Conservation (phyloP, 495 filamentous ascomycete species). For the Penicillium cinerascens region DNA sequence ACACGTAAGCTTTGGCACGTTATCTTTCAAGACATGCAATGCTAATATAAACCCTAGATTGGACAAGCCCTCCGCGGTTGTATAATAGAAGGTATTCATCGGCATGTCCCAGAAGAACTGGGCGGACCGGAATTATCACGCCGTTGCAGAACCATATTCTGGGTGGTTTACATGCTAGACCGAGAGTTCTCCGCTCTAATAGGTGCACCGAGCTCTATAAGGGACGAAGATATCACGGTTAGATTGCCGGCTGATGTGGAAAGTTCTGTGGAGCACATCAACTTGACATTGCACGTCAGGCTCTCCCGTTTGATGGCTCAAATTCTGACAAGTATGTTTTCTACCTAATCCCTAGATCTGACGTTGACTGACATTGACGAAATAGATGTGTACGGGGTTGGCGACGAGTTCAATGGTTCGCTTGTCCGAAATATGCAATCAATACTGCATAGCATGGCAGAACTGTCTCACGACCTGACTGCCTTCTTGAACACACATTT, state of each 20-base stretch:
- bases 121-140: conserved; percentile 22
- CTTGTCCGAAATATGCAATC: conserved; percentile 30
- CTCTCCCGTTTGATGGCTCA: conserved; percentile 28
- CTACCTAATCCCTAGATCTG: no score
- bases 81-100: conserved; percentile 35
- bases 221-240: conserved; percentile 39
- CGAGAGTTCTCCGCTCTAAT: conserved; percentile 36
- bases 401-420: conserved; percentile 22
- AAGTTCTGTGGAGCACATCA: conserved; percentile 25
- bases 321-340: conserved; percentile 26
- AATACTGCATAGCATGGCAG: conserved; percentile 26
- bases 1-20: conserved; percentile 17
- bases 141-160: conserved; percentile 35
- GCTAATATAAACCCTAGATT: conserved; percentile 14
- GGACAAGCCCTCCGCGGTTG: conserved; percentile 37
- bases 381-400: conserved; percentile 29
- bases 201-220: conserved; percentile 33
- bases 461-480: conserved; percentile 26
- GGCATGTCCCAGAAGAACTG: conserved; percentile 29
- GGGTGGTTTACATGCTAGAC: conserved; percentile 40
- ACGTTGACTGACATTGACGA: background rate
- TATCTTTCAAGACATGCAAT: background rate
- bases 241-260: conserved; percentile 26
- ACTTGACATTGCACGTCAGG: conserved; percentile 29
- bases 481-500: conserved; percentile 26